phyloP scores from a whole-genome alignment of 306 rosid genomes.

The Pyrus bretschneideri region DNA sequence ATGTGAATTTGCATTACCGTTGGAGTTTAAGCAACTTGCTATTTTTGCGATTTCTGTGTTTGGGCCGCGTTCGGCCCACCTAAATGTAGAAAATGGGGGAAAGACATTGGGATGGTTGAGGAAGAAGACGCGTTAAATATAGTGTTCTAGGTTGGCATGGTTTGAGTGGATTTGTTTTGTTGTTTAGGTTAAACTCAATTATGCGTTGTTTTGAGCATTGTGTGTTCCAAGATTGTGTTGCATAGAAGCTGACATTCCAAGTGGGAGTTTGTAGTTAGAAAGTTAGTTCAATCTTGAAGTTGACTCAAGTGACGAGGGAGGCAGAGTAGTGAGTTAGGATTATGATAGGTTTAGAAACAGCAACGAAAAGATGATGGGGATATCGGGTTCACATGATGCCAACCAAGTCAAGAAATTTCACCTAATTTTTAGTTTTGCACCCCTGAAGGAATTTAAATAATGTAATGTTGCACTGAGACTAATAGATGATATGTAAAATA shows the following conservation, averaged over 20 bases:
- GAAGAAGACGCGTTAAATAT: not conserved
- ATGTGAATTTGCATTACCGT: not conserved
- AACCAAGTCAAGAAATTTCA: no score
- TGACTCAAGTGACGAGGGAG: not conserved
- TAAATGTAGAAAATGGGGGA: not conserved
- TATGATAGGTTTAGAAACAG: no score
- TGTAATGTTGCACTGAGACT: no score
- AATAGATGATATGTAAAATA: not conserved
- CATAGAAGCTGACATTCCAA: not conserved
- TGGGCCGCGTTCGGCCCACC: not conserved
- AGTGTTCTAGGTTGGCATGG: not conserved
- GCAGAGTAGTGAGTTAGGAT: no score
- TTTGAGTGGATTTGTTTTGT: not conserved
- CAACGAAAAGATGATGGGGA: no score
- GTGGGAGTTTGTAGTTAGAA: not conserved
- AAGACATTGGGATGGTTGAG: not conserved
- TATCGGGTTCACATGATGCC: no score
- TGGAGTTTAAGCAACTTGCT: not conserved
- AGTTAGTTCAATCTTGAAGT: not conserved
- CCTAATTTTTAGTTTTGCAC: not conserved
- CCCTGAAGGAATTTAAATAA: no score
- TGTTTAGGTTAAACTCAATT: not conserved
- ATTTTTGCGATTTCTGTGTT: not conserved
- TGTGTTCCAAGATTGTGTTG: not conserved
- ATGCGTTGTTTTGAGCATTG: not conserved